Evolutionary conservation across 139 green algal species (phyloP).

Genomic region (Ettlia oleoabundans): DNA sequence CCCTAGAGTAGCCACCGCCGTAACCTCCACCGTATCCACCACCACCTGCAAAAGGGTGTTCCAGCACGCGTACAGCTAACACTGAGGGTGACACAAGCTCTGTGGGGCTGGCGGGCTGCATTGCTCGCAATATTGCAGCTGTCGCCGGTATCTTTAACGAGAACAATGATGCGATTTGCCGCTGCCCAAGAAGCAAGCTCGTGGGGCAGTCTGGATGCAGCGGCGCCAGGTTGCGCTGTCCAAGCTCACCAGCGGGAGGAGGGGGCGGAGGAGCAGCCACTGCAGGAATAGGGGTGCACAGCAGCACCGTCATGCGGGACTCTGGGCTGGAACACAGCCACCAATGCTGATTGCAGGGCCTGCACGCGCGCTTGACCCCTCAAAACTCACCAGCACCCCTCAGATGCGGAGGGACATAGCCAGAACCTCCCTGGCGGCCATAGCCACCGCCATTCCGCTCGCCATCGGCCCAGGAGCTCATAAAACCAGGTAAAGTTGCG

Average conservation of each 20-base stretch:
- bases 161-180: no score
- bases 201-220: no score
- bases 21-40: slow-evolving; percentile 40
- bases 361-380: not conserved
- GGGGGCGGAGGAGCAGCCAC: not conserved
- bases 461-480: slow-evolving; percentile 32
- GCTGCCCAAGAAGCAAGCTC: no score
- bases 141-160: no score
- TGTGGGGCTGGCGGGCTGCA: no score
- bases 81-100: no score
- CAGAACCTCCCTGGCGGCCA: not conserved
- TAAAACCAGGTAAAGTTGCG: slow-evolving; percentile 5
- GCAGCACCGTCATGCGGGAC: not conserved
- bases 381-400: slow-evolving; percentile 45
- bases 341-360: not conserved
- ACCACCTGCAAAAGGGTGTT: not conserved
- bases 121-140: no score
- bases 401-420: slow-evolving; percentile 85
- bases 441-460: not conserved
- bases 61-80: no score
- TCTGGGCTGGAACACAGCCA: not conserved
- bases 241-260: slow-evolving; percentile 17
- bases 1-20: slow-evolving; percentile 10
- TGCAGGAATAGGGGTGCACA: not conserved
- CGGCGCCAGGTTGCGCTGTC: not conserved